Percentiles rank a stretch among this genome's conserved stretches.
Evolutionary conservation across 306 rosid species (phyloP).

Genomic region (Vachellia collinsii): DNA sequence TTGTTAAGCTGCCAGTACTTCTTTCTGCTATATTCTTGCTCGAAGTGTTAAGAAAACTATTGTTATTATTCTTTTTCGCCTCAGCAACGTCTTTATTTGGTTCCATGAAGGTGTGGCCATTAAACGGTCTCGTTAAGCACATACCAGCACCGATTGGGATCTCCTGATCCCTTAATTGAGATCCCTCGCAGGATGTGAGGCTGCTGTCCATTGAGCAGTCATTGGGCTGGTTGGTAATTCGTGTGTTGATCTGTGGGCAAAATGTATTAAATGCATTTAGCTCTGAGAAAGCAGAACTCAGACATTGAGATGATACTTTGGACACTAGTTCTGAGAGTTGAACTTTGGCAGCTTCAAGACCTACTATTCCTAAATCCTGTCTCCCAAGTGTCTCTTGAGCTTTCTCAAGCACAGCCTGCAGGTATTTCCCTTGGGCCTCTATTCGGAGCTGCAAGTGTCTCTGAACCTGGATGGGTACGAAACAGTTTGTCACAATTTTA

Average conservation of each 20-base stretch:
- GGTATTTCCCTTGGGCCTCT: conserved; percentile 96
- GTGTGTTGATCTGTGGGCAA: conserved; percentile 47
- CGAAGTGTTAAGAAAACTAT: conserved; percentile 43
- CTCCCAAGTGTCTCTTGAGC: conserved; percentile 94
- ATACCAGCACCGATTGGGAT: conserved; percentile 47
- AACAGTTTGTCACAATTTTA: conserved; percentile 26
- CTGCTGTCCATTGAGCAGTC: conserved; percentile 89
- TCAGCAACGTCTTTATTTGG: conserved; percentile 43
- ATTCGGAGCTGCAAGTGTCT: conserved; percentile 90
- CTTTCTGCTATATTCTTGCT: conserved; percentile 44
- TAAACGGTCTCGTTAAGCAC: conserved; percentile 49
- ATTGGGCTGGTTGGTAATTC: conserved; percentile 45
- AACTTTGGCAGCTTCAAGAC: conserved; percentile 90
- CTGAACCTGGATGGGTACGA: conserved; percentile 68
- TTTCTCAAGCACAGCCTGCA: conserved; percentile 86
- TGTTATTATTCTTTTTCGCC: conserved; percentile 45
- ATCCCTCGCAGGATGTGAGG: conserved; percentile 75
- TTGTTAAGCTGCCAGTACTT: conserved; percentile 51
- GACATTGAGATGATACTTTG: conserved; percentile 81
- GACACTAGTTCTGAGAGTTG: conserved; percentile 89
- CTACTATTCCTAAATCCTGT: conserved; percentile 75
- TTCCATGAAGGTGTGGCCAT: conserved; percentile 49
- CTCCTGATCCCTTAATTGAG: conserved; percentile 65
- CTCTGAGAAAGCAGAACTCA: conserved; percentile 72
- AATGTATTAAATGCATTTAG: conserved; percentile 59